Base-by-base conservation (phyloP, 2,329 filamentous ascomycete species). In the Geosmithia flava region DNA sequence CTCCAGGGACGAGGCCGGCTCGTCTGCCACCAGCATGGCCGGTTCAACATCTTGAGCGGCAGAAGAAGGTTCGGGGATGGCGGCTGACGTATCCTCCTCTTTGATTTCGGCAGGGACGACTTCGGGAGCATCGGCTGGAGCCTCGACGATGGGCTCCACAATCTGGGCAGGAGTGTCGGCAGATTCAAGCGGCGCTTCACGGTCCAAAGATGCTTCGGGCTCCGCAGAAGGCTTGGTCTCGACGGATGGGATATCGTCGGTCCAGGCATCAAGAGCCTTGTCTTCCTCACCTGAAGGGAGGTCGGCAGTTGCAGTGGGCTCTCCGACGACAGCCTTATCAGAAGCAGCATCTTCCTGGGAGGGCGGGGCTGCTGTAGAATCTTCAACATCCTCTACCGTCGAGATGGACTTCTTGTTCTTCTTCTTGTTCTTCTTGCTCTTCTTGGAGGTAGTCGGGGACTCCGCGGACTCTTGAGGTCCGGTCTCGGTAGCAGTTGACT, bases 341-440 rank as follows among this genome's bases (percentile, higher is more conserved):
- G 39, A 19, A 8, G 19, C 29, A 23, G 44, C 29, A 4, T 30
- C 13, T 15, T 23, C 23, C 13, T 50, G 42, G 7, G 20, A 17
- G 3, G 15, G 15, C 7, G 41, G 27, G n/a, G 19, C 16, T 13
- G 47, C 41, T 17, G 46, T 40, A 30, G 29, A 30, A 11, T 6
- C 10, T 46, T 44, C 43, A 16, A 30, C 42, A 48, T 51, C 47
- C 44, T 42, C 23, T 48, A 46, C 46, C 41, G 48, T 30, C 33
- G 33, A 37, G 33, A 37, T 37, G 10, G 33, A 58, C 42, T 48
- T 53, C 52, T 51, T 54, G 42, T 40, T 44, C 52, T 53, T 54
- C 29, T 50, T 51, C 48, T 53, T 51, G 30, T 50, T 51, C 46
- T 53, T 53, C 47, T 53, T 54, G 23, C 42, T 48, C 47, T 56